Evolutionary conservation across 805 yeast species (phyloP).

Genomic region (Barnettozyma sp.): DNA sequence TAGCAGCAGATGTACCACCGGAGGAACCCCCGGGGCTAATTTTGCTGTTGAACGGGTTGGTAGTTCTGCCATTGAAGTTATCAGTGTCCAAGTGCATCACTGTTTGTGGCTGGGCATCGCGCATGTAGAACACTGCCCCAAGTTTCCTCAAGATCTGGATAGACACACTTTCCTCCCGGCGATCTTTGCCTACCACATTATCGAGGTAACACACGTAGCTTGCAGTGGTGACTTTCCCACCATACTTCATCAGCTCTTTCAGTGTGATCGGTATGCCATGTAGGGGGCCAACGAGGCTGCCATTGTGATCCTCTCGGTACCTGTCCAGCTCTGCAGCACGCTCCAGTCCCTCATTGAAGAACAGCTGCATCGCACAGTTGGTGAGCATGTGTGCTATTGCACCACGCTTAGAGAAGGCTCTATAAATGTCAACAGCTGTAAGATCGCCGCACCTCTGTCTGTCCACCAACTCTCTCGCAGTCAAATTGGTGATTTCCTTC

Average conservation of each 20-base stretch:
- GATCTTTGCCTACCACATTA: slow-evolving; percentile 28
- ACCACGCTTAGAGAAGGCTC: slow-evolving; percentile 52
- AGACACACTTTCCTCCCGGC: slow-evolving; percentile 43
- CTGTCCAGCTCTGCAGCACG: slow-evolving; percentile 53
- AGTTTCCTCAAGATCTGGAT: slow-evolving; percentile 32
- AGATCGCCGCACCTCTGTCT: slow-evolving; percentile 27
- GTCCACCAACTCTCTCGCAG: slow-evolving; percentile 16
- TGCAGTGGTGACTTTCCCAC: slow-evolving; percentile 51
- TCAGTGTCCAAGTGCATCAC: slow-evolving; percentile 64
- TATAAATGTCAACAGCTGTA: slow-evolving; percentile 36
- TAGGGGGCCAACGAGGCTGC: slow-evolving; percentile 53
- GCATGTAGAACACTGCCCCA: slow-evolving; percentile 51
- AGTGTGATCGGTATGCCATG: slow-evolving; percentile 66
- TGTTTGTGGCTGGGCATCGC: slow-evolving; percentile 65
- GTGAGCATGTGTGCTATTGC: slow-evolving; percentile 49
- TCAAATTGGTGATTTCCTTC: slow-evolving; percentile 16
- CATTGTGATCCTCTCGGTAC: slow-evolving; percentile 31
- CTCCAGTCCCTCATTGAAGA: slow-evolving; percentile 51
- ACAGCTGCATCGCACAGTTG: slow-evolving; percentile 31
- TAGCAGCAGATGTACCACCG: slow-evolving; percentile 65
- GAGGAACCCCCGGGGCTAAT: slow-evolving; percentile 65
- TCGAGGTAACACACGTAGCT: slow-evolving; percentile 51
- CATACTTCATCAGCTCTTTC: slow-evolving; percentile 56
- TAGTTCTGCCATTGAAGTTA: slow-evolving; percentile 51
- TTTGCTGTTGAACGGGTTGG: slow-evolving; percentile 51